Percentiles rank a stretch among this genome's conserved stretches.
Conservation (phyloP, 116 monocot species). For the Papilionanthe hybrid region DNA sequence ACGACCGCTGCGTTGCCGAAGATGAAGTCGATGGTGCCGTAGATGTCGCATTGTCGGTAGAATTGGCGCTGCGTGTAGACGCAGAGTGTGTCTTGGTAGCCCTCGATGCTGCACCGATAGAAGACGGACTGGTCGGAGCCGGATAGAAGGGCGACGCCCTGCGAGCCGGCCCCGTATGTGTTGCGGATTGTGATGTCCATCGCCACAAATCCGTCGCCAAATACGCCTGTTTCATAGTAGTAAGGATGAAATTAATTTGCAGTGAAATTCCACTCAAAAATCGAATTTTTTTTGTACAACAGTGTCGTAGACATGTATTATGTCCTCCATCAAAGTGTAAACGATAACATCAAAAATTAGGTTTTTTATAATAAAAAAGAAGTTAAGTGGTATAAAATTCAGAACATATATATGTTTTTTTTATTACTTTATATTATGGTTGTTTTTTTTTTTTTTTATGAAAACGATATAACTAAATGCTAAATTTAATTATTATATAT, state of each 20-base stretch:
- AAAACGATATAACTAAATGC: no score
- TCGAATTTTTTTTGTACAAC: no score
- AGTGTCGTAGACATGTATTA: no score
- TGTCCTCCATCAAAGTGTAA: no score
- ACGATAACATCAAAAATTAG: no score
- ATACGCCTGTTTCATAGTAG: conserved; percentile 29
- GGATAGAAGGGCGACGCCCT: conserved; percentile 65
- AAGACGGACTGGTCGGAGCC: conserved; percentile 62
- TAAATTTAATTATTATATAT: no score
- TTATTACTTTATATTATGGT: no score
- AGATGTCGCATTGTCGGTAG: conserved; percentile 63
- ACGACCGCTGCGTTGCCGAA: conserved; percentile 65
- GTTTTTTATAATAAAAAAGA: no score
- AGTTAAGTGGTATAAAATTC: no score
- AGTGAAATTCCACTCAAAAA: no score
- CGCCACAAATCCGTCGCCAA: conserved; percentile 58
- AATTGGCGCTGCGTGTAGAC: conserved; percentile 70
- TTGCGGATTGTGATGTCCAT: conserved; percentile 60
- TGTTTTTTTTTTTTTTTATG: no score
- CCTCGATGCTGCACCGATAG: conserved; percentile 63
- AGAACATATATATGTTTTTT: no score
- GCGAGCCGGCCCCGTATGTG: conserved; percentile 55
- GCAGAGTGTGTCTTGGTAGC: conserved; percentile 75
- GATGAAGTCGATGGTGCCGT: conserved; percentile 70
- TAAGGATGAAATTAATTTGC: background rate